Conservation (phyloP, 768 basidiomycete genomes). For the Calocera cornea region DNA sequence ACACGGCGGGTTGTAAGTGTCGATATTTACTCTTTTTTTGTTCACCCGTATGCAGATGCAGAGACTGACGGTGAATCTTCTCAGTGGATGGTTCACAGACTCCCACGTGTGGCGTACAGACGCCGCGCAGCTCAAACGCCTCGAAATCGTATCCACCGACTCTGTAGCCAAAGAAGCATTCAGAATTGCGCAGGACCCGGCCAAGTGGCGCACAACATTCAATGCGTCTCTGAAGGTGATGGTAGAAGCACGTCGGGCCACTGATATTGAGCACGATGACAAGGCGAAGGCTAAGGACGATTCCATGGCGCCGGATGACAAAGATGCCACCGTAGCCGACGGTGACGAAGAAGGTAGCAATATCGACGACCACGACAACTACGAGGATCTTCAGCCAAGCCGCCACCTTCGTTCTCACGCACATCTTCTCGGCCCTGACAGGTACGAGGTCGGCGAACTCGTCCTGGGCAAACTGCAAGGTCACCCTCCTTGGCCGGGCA, state of each 20-base stretch:
- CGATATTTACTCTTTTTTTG: neutral
- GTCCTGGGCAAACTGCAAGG: neutral
- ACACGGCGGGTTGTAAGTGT: neutral
- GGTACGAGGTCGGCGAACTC: neutral
- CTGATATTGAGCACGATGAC: neutral
- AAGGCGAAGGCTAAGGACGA: neutral
- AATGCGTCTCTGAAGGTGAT: neutral
- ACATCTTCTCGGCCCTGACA: neutral
- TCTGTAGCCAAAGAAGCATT: neutral
- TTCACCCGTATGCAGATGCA: neutral
- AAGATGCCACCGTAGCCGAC: neutral
- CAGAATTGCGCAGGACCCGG: neutral
- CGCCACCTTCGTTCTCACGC: neutral
- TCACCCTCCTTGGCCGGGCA: neutral
- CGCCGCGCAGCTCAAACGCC: neutral
- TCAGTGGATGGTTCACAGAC: neutral
- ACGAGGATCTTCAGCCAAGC: neutral
- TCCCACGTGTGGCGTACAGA: neutral
- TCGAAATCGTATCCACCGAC: neutral
- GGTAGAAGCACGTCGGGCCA: neutral
- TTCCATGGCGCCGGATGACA: neutral
- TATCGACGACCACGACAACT: neutral
- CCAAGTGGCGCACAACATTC: neutral
- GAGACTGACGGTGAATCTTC: neutral
- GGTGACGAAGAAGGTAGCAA: neutral